These are phyloP conservation scores for Yarrowia bubula DNA, from an alignment of 805 yeast genomes.

Conservation along the genomic window DNA sequence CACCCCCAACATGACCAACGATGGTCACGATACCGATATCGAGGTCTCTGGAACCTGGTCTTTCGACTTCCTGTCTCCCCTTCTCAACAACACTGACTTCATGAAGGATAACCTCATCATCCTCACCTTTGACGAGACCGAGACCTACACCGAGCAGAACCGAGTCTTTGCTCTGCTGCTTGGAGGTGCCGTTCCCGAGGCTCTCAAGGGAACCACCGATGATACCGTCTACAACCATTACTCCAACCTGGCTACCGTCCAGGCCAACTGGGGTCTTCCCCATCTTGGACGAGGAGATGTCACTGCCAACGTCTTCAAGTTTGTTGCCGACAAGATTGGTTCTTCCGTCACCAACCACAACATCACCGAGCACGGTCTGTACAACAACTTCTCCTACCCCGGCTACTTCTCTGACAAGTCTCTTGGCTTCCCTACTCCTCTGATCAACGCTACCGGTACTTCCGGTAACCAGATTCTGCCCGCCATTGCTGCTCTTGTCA, in stretches of 20 bases:
- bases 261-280: slow-evolving; percentile 52
- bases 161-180: slow-evolving; percentile 47
- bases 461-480: slow-evolving; percentile 18
- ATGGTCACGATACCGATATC: slow-evolving; percentile 52
- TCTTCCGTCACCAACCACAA: slow-evolving; percentile 14
- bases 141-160: slow-evolving; percentile 46
- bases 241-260: slow-evolving; percentile 49
- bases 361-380: slow-evolving; percentile 3
- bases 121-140: slow-evolving; percentile 53
- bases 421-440: slow-evolving; percentile 21
- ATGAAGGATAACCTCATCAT: slow-evolving; percentile 47
- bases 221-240: slow-evolving; percentile 52
- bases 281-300: slow-evolving; percentile 52
- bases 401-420: slow-evolving; percentile 14
- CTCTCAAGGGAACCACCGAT: slow-evolving; percentile 46
- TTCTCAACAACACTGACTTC: slow-evolving; percentile 48
- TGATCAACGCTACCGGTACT: background rate
- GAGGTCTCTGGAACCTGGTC: slow-evolving; percentile 50
- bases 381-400: slow-evolving; percentile 12
- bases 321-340: slow-evolving; percentile 43
- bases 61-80: slow-evolving; percentile 46
- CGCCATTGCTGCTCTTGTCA: background rate
- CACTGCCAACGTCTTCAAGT: slow-evolving; percentile 49
- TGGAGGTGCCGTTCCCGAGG: slow-evolving; percentile 49
- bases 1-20: slow-evolving; percentile 55